phyloP scores from a whole-genome alignment of 78 protist genomes.

The Polysphondylium violaceum region DNA sequence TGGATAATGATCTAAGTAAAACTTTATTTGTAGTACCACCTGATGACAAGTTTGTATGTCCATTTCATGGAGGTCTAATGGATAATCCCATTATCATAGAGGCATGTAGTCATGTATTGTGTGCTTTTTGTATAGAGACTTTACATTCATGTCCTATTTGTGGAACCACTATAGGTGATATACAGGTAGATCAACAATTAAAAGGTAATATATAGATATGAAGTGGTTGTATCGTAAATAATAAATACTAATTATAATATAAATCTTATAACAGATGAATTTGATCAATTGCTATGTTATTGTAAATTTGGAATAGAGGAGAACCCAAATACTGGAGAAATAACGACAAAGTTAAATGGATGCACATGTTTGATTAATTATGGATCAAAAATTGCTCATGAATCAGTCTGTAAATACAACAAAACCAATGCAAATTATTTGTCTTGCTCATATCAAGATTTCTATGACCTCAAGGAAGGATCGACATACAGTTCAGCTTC shows the following conservation, averaged over 20 bases:
- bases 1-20: neutral
- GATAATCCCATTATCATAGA: conserved; percentile 9
- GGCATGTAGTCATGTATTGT: conserved; percentile 33
- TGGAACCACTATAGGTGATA: neutral
- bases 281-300: conserved; percentile 59
- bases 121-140: conserved; percentile 39
- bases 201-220: conserved; percentile 11
- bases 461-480: neutral
- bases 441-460: conserved; percentile 18
- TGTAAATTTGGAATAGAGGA: conserved; percentile 59
- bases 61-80: conserved; percentile 48
- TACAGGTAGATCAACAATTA: neutral
- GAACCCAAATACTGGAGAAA: conserved; percentile 11
- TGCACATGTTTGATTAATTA: conserved; percentile 38
- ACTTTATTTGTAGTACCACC: conserved; percentile 61
- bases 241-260: neutral
- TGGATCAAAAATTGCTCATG: conserved; percentile 44
- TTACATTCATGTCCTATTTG: conserved; percentile 35
- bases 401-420: conserved; percentile 20
- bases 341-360: conserved; percentile 27
- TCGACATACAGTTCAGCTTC: neutral
- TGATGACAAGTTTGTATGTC: conserved; percentile 45
- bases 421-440: neutral
- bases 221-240: neutral
- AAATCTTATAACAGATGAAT: conserved; percentile 15